Conservation (phyloP, 495 filamentous ascomycete species). For the Aspergillus kassunensis region DNA sequence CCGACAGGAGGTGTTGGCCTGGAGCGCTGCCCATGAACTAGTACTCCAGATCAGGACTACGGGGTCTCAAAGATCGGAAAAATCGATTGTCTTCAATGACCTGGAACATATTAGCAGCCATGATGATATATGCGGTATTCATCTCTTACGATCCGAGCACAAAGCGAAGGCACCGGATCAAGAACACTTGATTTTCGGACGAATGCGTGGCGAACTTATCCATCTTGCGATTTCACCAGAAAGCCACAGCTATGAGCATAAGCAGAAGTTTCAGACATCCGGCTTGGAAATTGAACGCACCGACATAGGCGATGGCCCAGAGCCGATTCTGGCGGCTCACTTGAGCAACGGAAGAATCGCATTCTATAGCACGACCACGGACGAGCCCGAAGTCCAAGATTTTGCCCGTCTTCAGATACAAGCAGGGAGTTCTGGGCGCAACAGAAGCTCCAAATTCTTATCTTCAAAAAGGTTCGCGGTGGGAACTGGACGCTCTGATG, state of each 20-base stretch:
- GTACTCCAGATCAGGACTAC: slow-evolving; percentile 41
- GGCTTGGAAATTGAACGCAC: slow-evolving; percentile 28
- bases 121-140: slow-evolving; percentile 60
- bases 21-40: slow-evolving; percentile 59
- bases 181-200: slow-evolving; percentile 39
- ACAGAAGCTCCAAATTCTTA: slow-evolving; percentile 51
- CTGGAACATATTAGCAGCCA: slow-evolving; percentile 48
- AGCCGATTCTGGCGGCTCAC: slow-evolving; percentile 44
- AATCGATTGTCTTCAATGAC: slow-evolving; percentile 53
- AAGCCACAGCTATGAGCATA: slow-evolving; percentile 22
- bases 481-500: slow-evolving; percentile 40
- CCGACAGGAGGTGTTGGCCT: slow-evolving; percentile 54
- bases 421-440: slow-evolving; percentile 21
- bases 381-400: slow-evolving; percentile 29
- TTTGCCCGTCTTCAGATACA: slow-evolving; percentile 35
- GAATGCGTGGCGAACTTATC: slow-evolving; percentile 35
- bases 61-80: slow-evolving; percentile 17
- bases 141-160: slow-evolving; percentile 46
- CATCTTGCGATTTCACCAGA: slow-evolving; percentile 33
- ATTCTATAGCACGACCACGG: slow-evolving; percentile 41
- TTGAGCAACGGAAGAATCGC: slow-evolving; percentile 39
- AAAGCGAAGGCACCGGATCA: slow-evolving; percentile 21
- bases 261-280: slow-evolving; percentile 32
- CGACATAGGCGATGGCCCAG: slow-evolving; percentile 29
- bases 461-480: slow-evolving; percentile 46